Conservation (phyloP, 495 filamentous ascomycete genomes). For the Penicillium alfredii region DNA sequence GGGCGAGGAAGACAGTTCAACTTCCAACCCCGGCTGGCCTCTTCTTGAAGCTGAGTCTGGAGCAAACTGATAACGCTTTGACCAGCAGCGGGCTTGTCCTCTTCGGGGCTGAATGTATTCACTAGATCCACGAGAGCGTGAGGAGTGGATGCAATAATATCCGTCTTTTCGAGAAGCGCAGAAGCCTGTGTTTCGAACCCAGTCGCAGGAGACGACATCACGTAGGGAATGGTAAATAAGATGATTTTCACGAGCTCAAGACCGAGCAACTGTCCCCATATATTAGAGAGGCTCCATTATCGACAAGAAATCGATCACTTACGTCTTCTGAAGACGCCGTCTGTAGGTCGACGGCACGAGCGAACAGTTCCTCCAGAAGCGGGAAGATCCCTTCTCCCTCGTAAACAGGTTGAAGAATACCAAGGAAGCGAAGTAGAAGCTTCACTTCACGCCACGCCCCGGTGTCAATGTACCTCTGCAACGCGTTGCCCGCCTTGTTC, state of each 20-base stretch:
- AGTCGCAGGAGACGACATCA: slow-evolving; percentile 65
- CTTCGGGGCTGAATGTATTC: slow-evolving; percentile 66
- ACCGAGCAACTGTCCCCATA: slow-evolving; percentile 44
- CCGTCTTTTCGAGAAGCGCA: slow-evolving; percentile 83
- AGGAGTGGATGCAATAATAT: slow-evolving; percentile 79
- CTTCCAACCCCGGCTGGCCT: slow-evolving; percentile 64
- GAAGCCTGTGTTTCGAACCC: slow-evolving; percentile 62
- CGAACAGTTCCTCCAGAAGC: slow-evolving; percentile 78
- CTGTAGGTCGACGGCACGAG: slow-evolving; percentile 78
- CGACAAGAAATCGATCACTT: slow-evolving; percentile 25
- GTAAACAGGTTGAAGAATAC: slow-evolving; percentile 69
- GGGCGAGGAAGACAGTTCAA: slow-evolving; percentile 78
- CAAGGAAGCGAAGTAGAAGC: slow-evolving; percentile 80
- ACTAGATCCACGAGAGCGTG: slow-evolving; percentile 77
- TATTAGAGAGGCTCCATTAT: slow-evolving; percentile 15
- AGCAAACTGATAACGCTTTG: slow-evolving; percentile 75
- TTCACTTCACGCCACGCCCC: slow-evolving; percentile 90
- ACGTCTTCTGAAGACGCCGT: slow-evolving; percentile 87
- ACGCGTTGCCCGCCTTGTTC: slow-evolving; percentile 46
- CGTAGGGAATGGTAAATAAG: slow-evolving; percentile 85
- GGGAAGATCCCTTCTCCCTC: slow-evolving; percentile 83
- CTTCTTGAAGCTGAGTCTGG: slow-evolving; percentile 76
- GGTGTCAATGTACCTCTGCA: slow-evolving; percentile 55
- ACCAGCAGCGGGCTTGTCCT: slow-evolving; percentile 44
- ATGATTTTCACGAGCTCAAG: slow-evolving; percentile 95